Percentiles rank a stretch among this genome's conserved stretches.
phyloP scores from a whole-genome alignment of 1,284 basidiomycete species.

The Neotropicomus parvogracilis region DNA sequence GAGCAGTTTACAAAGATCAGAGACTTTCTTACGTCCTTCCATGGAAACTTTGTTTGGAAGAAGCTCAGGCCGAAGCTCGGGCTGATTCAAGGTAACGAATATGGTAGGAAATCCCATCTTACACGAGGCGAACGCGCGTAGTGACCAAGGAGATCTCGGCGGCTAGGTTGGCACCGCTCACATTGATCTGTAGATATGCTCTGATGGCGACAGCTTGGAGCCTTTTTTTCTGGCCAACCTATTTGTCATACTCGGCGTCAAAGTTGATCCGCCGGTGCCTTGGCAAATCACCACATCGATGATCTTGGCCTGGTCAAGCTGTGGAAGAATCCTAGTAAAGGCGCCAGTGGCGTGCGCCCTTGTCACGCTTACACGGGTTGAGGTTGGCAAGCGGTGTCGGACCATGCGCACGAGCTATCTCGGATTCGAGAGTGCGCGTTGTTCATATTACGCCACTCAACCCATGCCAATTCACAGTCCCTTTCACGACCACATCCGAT shows the following conservation, averaged over 20 bases:
- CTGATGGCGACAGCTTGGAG: neutral
- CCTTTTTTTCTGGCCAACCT: no score
- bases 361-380: slow-evolving; percentile 6
- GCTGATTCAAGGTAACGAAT: slow-evolving; percentile 8
- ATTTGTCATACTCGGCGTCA: neutral
- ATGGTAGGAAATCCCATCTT: slow-evolving; percentile 6
- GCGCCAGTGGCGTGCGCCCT: slow-evolving; percentile 7
- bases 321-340: slow-evolving; percentile 1
- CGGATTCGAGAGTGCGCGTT: slow-evolving; percentile 5
- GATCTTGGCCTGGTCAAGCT: slow-evolving; percentile 6
- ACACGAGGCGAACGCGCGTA: slow-evolving; percentile 13
- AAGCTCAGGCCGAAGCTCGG: slow-evolving; percentile 2
- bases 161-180: neutral
- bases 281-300: slow-evolving; percentile 20
- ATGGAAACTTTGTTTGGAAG: neutral
- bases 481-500: slow-evolving; percentile 9
- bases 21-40: slow-evolving; percentile 1
- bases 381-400: slow-evolving; percentile 9
- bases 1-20: neutral
- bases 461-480: slow-evolving; percentile 3
- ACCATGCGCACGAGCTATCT: slow-evolving; percentile 11
- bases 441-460: slow-evolving; percentile 13
- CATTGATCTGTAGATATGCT: slow-evolving; percentile 3
- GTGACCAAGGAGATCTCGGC: slow-evolving; percentile 2
- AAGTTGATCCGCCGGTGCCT: slow-evolving; percentile 24